phyloP scores from a whole-genome alignment of 495 filamentous ascomycete species.

The Xylaria grammica region DNA sequence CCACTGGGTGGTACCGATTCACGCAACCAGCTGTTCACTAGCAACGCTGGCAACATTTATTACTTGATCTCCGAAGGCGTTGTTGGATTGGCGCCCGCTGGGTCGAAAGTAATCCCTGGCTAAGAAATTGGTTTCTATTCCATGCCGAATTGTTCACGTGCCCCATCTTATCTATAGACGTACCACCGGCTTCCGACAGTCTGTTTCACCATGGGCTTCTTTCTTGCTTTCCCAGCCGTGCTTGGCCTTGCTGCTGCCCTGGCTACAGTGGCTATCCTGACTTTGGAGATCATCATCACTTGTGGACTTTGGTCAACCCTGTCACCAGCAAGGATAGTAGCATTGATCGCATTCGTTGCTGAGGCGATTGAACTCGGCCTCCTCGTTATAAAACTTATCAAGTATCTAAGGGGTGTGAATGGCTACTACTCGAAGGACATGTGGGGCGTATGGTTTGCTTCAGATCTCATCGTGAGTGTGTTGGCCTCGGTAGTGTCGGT shows the following conservation, averaged over 20 bases:
- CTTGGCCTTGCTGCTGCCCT: slow-evolving; percentile 46
- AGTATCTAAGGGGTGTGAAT: slow-evolving; percentile 29
- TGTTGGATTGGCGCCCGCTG: not conserved
- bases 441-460: slow-evolving; percentile 43
- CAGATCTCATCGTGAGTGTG: slow-evolving; percentile 40
- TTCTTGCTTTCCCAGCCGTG: slow-evolving; percentile 37
- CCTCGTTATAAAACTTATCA: slow-evolving; percentile 33
- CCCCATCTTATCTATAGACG: not conserved
- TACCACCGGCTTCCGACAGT: not conserved
- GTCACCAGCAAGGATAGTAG: slow-evolving; percentile 40
- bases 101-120: not conserved
- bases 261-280: slow-evolving; percentile 46
- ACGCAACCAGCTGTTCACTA: not conserved
- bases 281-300: slow-evolving; percentile 48
- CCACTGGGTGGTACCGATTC: not conserved
- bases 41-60: not conserved
- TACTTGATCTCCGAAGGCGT: not conserved
- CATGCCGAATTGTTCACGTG: not conserved
- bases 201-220: slow-evolving; percentile 41
- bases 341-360: slow-evolving; percentile 41
- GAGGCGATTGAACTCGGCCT: slow-evolving; percentile 42
- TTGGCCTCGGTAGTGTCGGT: slow-evolving; percentile 48
- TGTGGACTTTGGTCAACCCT: slow-evolving; percentile 36
- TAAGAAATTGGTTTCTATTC: not conserved
- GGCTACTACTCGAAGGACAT: slow-evolving; percentile 28